A percentile compares a stretch with the other conserved stretches of the same genome.
Evolutionary conservation across 2,329 filamentous ascomycete genomes (phyloP).

Genomic region (Bisporella sp.): DNA sequence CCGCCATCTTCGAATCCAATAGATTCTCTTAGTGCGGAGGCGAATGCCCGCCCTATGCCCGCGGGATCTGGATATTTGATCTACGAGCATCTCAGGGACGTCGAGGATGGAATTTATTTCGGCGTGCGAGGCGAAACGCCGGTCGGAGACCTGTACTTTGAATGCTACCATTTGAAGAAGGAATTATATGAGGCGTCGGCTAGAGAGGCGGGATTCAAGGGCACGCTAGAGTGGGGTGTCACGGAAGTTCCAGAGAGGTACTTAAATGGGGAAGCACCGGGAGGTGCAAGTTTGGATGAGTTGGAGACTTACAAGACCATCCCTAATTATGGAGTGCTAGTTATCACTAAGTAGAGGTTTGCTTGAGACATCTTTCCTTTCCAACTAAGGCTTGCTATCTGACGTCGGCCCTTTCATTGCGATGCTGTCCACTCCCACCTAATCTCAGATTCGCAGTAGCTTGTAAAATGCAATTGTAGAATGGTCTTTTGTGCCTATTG

Average conservation of each 20-base stretch:
- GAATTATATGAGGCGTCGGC: conserved; percentile 25
- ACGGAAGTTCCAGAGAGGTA: conserved; percentile 19
- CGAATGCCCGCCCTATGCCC: conserved; percentile 8
- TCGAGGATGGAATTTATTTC: conserved; percentile 17
- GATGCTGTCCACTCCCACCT: too few relatives aligned
- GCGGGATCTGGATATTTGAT: conserved; percentile 14
- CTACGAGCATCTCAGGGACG: conserved; percentile 11
- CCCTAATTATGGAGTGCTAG: conserved; percentile 20
- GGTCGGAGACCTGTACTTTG: conserved; percentile 18
- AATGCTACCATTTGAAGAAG: conserved; percentile 24
- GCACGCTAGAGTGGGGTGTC: conserved; percentile 20
- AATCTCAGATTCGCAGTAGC: too few relatives aligned
- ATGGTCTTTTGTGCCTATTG: too few relatives aligned
- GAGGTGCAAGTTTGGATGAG: conserved; percentile 18
- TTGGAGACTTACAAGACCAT: conserved; percentile 19
- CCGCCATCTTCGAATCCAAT: conserved; percentile 18
- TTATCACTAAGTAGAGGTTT: conserved; percentile 15
- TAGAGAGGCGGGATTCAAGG: conserved; percentile 22
- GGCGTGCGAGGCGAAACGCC: conserved; percentile 13
- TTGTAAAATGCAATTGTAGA: too few relatives aligned
- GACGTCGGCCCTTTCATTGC: too few relatives aligned
- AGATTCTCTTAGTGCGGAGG: conserved; percentile 14
- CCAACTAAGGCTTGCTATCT: too few relatives aligned
- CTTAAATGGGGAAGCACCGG: conserved; percentile 13
- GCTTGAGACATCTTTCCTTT: too few relatives aligned